phyloP scores from a whole-genome alignment of 331 rosid genomes.

The Stylosanthes scabra region DNA sequence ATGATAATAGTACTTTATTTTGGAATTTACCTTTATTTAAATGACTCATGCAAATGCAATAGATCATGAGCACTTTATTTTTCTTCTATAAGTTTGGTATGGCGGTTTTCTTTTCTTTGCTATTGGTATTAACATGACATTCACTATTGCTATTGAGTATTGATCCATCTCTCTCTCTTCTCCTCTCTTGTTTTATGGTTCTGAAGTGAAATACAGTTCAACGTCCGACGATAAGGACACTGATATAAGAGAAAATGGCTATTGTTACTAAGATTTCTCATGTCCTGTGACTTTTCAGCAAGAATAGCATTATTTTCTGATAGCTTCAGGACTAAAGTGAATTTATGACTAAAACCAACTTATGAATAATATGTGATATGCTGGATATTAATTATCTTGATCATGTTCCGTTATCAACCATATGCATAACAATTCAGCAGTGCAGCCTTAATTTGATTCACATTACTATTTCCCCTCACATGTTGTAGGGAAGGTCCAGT shows the following conservation, averaged over 20 bases:
- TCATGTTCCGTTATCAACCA: constrained; percentile 31
- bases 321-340: constrained; percentile 14
- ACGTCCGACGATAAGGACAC: not conserved
- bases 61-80: constrained; percentile 4
- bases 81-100: too few species aligned
- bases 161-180: not conserved
- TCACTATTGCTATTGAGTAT: not conserved
- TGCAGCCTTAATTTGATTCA: constrained; percentile 16
- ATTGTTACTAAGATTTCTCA: constrained; percentile 29
- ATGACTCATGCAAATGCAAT: not conserved
- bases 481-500: constrained; percentile 71
- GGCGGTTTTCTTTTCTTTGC: constrained; percentile 19
- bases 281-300: constrained; percentile 5
- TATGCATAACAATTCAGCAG: constrained; percentile 18
- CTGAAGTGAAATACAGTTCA: constrained; percentile 2
- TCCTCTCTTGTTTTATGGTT: constrained; percentile 7
- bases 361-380: constrained; percentile 8
- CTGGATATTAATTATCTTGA: constrained; percentile 9
- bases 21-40: constrained; percentile 4
- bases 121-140: not conserved
- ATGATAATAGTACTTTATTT: too few species aligned
- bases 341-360: constrained; percentile 19
- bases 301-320: not conserved
- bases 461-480: constrained; percentile 28
- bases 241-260: constrained; percentile 4